phyloP scores from a whole-genome alignment of 495 filamentous ascomycete genomes.

The Xylaria bambusicola region DNA sequence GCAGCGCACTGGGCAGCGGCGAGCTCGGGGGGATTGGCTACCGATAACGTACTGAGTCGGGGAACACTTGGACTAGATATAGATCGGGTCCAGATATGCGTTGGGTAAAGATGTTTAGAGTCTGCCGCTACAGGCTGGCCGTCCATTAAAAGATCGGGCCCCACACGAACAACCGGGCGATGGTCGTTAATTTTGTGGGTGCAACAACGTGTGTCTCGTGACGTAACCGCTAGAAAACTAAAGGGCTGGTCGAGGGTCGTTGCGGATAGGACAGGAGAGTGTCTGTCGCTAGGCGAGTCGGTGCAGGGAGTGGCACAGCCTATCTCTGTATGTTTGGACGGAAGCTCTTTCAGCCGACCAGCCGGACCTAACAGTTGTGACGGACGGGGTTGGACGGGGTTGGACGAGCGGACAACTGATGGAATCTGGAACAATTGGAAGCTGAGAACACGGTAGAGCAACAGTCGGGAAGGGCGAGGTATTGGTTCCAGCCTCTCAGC shows the following conservation, averaged over 20 bases:
- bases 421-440: conserved; percentile 19
- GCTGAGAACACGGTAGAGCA: conserved; percentile 5
- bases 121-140: conserved; percentile 52
- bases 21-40: conserved; percentile 22
- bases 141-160: conserved; percentile 52
- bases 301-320: conserved; percentile 2
- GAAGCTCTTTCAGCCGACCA: not conserved
- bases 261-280: not conserved
- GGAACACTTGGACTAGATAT: conserved; percentile 32
- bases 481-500: conserved; percentile 1
- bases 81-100: conserved; percentile 43
- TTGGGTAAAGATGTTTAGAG: conserved; percentile 52
- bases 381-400: not conserved
- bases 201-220: conserved; percentile 26
- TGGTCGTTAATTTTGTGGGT: conserved; percentile 21
- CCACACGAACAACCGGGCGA: conserved; percentile 31
- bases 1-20: conserved; percentile 34
- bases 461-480: not conserved
- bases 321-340: not conserved
- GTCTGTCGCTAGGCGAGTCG: conserved; percentile 1
- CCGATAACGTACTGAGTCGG: conserved; percentile 26
- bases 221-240: conserved; percentile 13
- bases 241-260: not conserved
- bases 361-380: not conserved
- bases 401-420: conserved; percentile 11